These are phyloP conservation scores for Vigna reflexopilosa DNA, from an alignment of 306 rosid genomes.

Conservation along the genomic window DNA sequence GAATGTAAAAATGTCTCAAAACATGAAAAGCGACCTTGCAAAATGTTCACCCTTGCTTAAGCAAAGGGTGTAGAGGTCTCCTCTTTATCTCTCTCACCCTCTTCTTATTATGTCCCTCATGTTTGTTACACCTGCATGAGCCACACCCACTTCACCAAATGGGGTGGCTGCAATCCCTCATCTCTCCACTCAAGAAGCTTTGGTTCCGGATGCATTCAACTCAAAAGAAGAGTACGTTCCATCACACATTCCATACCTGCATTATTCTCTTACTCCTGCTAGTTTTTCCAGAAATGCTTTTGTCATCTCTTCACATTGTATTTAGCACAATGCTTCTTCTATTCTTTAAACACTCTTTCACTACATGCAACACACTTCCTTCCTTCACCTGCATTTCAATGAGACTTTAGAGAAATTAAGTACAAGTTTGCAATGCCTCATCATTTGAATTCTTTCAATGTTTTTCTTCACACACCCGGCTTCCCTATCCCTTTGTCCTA, in stretches of 20 bases:
- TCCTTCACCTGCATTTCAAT: not conserved
- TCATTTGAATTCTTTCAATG: constrained; percentile 9
- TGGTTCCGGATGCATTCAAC: constrained; percentile 78
- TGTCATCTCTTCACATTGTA: constrained; percentile 24
- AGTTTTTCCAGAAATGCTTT: not conserved
- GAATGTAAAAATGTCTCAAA: constrained; percentile 48
- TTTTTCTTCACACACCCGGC: constrained; percentile 4
- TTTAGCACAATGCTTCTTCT: constrained; percentile 8
- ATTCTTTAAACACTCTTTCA: not conserved
- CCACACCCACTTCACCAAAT: constrained; percentile 51
- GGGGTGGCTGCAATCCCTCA: constrained; percentile 87
- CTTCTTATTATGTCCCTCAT: constrained; percentile 33
- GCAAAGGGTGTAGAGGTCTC: constrained; percentile 51
- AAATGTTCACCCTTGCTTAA: constrained; percentile 75
- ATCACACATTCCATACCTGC: constrained; percentile 23
- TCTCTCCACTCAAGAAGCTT: constrained; percentile 83
- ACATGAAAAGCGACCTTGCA: constrained; percentile 49
- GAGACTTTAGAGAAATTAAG: constrained; percentile 3
- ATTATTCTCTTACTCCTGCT: constrained; percentile 2
- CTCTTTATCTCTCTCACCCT: constrained; percentile 36
- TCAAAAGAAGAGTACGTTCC: constrained; percentile 72
- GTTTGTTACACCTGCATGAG: constrained; percentile 38
- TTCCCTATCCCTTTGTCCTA: not conserved
- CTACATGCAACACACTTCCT: constrained; percentile 2
- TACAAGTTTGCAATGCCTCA: constrained; percentile 9